Percentiles rank a stretch among this genome's conserved stretches.
Evolutionary conservation across 1,284 basidiomycete species (phyloP).

Genomic region (Dichomitus squalens): DNA sequence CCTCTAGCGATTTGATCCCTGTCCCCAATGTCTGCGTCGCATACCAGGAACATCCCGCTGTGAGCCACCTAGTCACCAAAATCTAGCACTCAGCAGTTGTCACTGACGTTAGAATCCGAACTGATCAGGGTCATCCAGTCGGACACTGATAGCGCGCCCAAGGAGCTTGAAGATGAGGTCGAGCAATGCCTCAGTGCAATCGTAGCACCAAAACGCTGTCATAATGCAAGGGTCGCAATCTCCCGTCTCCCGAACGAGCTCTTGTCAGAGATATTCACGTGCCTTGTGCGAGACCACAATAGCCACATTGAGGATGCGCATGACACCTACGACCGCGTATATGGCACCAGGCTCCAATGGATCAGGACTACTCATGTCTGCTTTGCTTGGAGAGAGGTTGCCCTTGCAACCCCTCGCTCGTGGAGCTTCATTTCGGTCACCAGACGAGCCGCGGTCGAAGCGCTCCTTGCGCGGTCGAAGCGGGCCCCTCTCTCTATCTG

Average conservation of each 20-base stretch:
- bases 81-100: no score
- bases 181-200: neutral
- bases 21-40: no score
- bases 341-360: no score
- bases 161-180: conserved; percentile 2
- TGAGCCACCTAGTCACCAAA: no score
- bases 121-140: no score
- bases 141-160: neutral
- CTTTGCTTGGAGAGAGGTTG: conserved; percentile 8
- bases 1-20: no score
- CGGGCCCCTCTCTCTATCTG: conserved; percentile 3
- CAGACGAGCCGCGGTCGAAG: neutral
- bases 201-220: conserved; percentile 2
- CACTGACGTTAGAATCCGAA: no score
- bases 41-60: no score
- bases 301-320: neutral
- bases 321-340: neutral
- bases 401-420: conserved; percentile 7
- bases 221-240: conserved; percentile 5
- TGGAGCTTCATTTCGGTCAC: conserved; percentile 10
- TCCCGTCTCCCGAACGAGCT: conserved; percentile 14
- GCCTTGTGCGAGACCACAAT: neutral
- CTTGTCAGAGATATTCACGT: conserved; percentile 8
- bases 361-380: conserved; percentile 13
- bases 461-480: conserved; percentile 10